A percentile compares a stretch with the other conserved stretches of the same genome.
phyloP scores from a whole-genome alignment of 179 eudicot genomes.

The Camellia oleifera region DNA sequence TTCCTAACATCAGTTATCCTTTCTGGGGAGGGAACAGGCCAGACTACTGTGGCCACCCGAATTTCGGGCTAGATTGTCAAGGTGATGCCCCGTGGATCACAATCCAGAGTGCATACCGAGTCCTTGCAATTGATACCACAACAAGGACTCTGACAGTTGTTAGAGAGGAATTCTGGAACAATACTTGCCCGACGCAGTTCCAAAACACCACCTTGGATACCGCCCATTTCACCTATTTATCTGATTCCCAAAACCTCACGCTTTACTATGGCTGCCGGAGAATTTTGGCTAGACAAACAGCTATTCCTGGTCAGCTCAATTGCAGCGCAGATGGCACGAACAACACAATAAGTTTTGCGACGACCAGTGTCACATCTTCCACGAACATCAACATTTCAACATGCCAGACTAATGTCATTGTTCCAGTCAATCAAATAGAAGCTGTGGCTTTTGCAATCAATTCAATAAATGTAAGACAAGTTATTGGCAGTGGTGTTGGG shows the following conservation, averaged over 20 bases:
- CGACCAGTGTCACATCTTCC: no score
- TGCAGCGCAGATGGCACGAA: slow-evolving; percentile 5
- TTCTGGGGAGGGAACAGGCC: slow-evolving; percentile 45
- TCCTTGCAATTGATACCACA: slow-evolving; percentile 17
- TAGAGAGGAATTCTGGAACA: slow-evolving; percentile 26
- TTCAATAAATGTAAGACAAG: background rate
- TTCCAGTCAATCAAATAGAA: slow-evolving; percentile 17
- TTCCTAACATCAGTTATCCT: slow-evolving; percentile 27
- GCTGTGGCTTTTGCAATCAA: background rate
- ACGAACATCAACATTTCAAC: background rate
- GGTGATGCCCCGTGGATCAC: slow-evolving; percentile 3
- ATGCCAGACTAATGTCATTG: slow-evolving; percentile 12
- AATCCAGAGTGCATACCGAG: slow-evolving; percentile 16
- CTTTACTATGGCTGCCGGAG: slow-evolving; percentile 34
- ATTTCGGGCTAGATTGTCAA: slow-evolving; percentile 38
- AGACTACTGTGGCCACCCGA: slow-evolving; percentile 41
- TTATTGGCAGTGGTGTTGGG: slow-evolving; percentile 35
- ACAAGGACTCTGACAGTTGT: slow-evolving; percentile 23
- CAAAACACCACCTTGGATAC: slow-evolving; percentile 31
- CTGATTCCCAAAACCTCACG: slow-evolving; percentile 24
- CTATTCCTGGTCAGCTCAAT: background rate
- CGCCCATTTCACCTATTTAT: slow-evolving; percentile 19
- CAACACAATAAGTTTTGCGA: background rate
- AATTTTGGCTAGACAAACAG: background rate
- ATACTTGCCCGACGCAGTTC: slow-evolving; percentile 16